Conservation (phyloP, 2,329 filamentous ascomycete genomes). For the Raffaelea arxii region DNA sequence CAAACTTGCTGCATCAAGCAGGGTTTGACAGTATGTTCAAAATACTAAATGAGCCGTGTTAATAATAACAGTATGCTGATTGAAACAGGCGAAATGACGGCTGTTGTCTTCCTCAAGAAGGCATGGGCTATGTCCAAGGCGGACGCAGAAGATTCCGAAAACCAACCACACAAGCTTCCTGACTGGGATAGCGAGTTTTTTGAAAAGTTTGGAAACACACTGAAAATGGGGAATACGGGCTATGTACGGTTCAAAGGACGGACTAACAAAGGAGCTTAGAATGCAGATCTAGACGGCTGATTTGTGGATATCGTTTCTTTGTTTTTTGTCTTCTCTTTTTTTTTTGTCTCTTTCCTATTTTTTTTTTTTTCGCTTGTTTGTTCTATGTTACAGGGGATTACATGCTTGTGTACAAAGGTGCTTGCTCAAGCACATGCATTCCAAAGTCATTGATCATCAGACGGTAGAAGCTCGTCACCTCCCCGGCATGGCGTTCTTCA, state of each 20-base stretch:
- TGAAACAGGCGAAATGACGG: conserved; percentile 29
- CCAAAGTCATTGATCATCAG: too few species aligned
- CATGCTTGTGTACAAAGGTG: conserved; percentile 4
- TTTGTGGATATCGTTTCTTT: neutral
- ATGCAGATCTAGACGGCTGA: too few species aligned
- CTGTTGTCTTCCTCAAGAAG: conserved; percentile 26
- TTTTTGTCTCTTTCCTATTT: neutral
- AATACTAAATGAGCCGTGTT: too few species aligned
- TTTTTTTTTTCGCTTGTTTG: conserved; percentile 2
- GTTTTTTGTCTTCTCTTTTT: neutral
- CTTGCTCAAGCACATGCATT: neutral
- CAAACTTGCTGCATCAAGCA: conserved; percentile 38
- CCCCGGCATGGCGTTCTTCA: conserved; percentile 77
- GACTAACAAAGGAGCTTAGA: neutral
- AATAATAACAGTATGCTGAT: too few species aligned
- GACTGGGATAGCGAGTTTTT: conserved; percentile 14
- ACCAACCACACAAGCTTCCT: conserved; percentile 3
- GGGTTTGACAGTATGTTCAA: conserved; percentile 45
- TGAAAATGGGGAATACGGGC: conserved; percentile 11
- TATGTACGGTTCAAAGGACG: conserved; percentile 7
- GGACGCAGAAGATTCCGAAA: neutral
- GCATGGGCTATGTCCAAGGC: conserved; percentile 7
- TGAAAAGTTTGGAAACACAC: conserved; percentile 15
- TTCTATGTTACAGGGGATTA: too few species aligned
- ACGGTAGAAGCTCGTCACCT: too few species aligned